Percentiles rank a stretch among this genome's conserved stretches.
Conservation (phyloP, 371 early-diverging fungal species). For the Capniomyces stellatus region DNA sequence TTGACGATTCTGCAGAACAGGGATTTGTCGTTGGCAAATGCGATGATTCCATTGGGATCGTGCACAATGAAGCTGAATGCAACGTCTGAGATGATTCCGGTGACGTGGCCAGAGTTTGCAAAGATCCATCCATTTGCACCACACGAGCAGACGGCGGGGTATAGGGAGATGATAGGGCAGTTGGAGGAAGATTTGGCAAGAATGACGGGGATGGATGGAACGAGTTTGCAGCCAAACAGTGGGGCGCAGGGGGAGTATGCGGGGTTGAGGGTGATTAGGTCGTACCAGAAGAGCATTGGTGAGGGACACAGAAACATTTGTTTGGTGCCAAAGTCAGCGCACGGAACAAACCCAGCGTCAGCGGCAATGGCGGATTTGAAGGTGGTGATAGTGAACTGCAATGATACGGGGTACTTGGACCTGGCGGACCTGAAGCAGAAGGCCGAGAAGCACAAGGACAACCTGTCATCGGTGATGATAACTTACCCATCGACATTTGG, state of each 20-base stretch:
- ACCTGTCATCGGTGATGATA: constrained; percentile 87
- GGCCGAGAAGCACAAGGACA: constrained; percentile 62
- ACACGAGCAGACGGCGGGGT: constrained; percentile 74
- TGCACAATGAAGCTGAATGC: constrained; percentile 99
- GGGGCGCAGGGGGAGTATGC: constrained; percentile 98
- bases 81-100: constrained; percentile 92
- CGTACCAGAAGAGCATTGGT: constrained; percentile 70
- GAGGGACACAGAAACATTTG: constrained; percentile 74
- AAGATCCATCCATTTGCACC: constrained; percentile 94
- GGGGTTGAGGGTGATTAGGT: constrained; percentile 80
- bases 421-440: constrained; percentile 70
- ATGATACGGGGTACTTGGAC: constrained; percentile 77
- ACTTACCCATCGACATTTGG: constrained; percentile 97
- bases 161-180: constrained; percentile 64
- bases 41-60: constrained; percentile 95
- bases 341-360: constrained; percentile 97
- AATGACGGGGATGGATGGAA: constrained; percentile 84
- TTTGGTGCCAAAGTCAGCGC: constrained; percentile 92
- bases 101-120: constrained; percentile 91
- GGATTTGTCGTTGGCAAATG: constrained; percentile 87
- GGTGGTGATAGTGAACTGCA: constrained; percentile 83
- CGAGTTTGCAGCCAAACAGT: constrained; percentile 89
- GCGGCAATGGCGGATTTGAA: constrained; percentile 93
- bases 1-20: constrained; percentile 80
- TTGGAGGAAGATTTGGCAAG: constrained; percentile 68